These are phyloP conservation scores for Juncus inflexus DNA, from an alignment of 176 grass and related monocot genomes.

Conservation along the genomic window DNA sequence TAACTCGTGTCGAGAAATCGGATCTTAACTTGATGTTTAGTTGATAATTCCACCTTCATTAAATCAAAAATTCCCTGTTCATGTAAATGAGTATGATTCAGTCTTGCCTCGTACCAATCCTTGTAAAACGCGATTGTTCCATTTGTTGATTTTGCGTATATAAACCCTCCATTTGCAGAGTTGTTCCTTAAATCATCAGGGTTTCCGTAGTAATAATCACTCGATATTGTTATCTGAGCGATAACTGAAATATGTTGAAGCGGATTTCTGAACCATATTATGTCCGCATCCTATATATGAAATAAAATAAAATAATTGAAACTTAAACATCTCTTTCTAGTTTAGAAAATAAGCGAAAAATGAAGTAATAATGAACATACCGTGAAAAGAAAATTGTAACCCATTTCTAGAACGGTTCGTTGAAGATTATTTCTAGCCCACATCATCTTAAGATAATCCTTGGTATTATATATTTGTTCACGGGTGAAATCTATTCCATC, in stretches of 20 bases:
- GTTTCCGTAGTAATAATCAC: conserved; percentile 47
- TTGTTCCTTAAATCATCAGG: conserved; percentile 33
- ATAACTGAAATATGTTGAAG: conserved; percentile 43
- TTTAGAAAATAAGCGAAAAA: no score
- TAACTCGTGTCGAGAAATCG: conserved; percentile 37
- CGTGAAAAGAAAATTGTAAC: conserved; percentile 63
- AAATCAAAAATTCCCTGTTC: conserved; percentile 66
- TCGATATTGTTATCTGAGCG: conserved; percentile 48
- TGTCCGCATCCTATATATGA: conserved; percentile 53
- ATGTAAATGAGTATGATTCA: conserved; percentile 22
- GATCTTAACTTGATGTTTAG: conserved; percentile 17
- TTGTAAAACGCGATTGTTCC: conserved; percentile 38
- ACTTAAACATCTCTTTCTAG: no score
- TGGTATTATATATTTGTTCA: conserved; percentile 41
- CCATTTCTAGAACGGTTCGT: conserved; percentile 45
- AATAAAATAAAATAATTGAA: background rate
- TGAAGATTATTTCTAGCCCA: conserved; percentile 56
- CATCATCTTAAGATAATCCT: conserved; percentile 51
- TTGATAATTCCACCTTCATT: conserved; percentile 43
- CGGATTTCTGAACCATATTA: conserved; percentile 64
- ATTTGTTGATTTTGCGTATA: conserved; percentile 32
- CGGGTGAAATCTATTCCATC: conserved; percentile 44
- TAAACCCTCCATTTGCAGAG: conserved; percentile 60
- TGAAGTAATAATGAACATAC: conserved; percentile 14
- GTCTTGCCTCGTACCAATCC: conserved; percentile 32